phyloP scores from a whole-genome alignment of 2,329 filamentous ascomycete genomes.

The Sclerotinia borealis region DNA sequence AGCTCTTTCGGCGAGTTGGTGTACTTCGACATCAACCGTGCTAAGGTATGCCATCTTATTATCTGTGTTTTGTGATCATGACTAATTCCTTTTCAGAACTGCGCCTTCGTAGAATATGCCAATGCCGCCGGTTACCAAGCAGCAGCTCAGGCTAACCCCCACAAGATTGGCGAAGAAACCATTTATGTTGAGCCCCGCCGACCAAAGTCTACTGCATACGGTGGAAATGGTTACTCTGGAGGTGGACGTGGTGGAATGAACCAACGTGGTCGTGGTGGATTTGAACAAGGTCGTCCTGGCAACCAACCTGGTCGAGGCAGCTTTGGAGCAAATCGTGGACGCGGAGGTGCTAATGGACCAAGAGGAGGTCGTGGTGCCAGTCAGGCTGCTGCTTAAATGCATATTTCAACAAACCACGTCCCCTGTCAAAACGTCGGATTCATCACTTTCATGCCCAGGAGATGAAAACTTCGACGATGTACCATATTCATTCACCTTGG shows the following conservation, averaged over 20 bases:
- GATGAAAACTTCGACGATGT: conserved; percentile 11
- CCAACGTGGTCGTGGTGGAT: conserved; percentile 61
- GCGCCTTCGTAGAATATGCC: conserved; percentile 92
- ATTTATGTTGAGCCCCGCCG: conserved; percentile 87
- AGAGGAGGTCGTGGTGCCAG: conserved; percentile 53
- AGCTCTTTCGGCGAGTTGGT: conserved; percentile 65
- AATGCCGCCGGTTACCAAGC: conserved; percentile 74
- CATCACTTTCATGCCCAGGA: background rate
- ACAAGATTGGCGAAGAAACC: conserved; percentile 73
- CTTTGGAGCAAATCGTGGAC: conserved; percentile 50
- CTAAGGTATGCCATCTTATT: conserved; percentile 59
- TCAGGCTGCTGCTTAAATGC: conserved; percentile 17
- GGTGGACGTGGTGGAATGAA: conserved; percentile 54
- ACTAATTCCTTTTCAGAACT: conserved; percentile 58
- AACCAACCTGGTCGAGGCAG: conserved; percentile 26
- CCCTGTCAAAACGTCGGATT: conserved; percentile 6
- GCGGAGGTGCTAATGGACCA: conserved; percentile 55
- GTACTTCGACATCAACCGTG: conserved; percentile 72
- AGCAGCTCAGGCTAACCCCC: conserved; percentile 78
- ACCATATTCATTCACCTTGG: conserved; percentile 13
- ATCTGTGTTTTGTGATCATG: background rate
- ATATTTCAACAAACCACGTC: background rate
- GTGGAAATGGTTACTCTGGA: conserved; percentile 59
- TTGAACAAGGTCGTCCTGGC: conserved; percentile 49
- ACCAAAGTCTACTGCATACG: conserved; percentile 64